phyloP scores from a whole-genome alignment of 257 asterid species.

The Jacaranda copaia region DNA sequence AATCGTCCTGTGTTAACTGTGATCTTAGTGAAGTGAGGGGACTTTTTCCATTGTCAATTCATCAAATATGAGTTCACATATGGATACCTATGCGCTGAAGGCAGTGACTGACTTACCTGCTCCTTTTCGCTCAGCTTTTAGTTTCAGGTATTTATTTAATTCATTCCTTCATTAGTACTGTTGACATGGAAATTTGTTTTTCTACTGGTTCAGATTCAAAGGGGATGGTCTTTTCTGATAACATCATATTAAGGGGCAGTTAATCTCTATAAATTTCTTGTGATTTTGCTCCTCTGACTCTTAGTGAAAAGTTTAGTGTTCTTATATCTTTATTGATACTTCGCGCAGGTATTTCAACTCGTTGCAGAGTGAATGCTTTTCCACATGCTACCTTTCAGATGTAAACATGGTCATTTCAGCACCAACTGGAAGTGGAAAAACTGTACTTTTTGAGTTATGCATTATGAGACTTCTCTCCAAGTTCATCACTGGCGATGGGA shows the following conservation, averaged over 20 bases:
- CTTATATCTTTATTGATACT: slow-evolving; percentile 13
- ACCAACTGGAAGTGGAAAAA: slow-evolving; percentile 98
- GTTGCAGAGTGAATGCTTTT: slow-evolving; percentile 94
- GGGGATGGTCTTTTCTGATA: neutral
- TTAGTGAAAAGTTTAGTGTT: slow-evolving; percentile 3
- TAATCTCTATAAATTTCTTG: slow-evolving; percentile 20
- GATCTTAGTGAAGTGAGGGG: slow-evolving; percentile 22
- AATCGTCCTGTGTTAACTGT: slow-evolving; percentile 9
- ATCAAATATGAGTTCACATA: slow-evolving; percentile 38
- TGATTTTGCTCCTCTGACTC: slow-evolving; percentile 17
- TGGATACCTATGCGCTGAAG: slow-evolving; percentile 71
- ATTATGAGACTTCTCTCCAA: slow-evolving; percentile 93
- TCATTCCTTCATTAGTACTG: slow-evolving; percentile 8
- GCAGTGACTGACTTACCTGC: slow-evolving; percentile 84
- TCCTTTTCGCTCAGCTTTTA: slow-evolving; percentile 71
- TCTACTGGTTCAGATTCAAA: neutral
- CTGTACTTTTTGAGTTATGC: slow-evolving; percentile 94
- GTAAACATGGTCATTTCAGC: slow-evolving; percentile 96
- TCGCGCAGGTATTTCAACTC: slow-evolving; percentile 86
- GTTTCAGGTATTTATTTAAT: slow-evolving; percentile 69
- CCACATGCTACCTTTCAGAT: slow-evolving; percentile 83
- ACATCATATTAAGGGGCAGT: slow-evolving; percentile 9
- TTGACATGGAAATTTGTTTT: slow-evolving; percentile 13
- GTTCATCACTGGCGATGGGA: slow-evolving; percentile 70
- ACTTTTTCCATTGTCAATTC: slow-evolving; percentile 33